Evolutionary conservation across 2,329 filamentous ascomycete genomes (phyloP).

Genomic region (Diaporthe citriasiana): DNA sequence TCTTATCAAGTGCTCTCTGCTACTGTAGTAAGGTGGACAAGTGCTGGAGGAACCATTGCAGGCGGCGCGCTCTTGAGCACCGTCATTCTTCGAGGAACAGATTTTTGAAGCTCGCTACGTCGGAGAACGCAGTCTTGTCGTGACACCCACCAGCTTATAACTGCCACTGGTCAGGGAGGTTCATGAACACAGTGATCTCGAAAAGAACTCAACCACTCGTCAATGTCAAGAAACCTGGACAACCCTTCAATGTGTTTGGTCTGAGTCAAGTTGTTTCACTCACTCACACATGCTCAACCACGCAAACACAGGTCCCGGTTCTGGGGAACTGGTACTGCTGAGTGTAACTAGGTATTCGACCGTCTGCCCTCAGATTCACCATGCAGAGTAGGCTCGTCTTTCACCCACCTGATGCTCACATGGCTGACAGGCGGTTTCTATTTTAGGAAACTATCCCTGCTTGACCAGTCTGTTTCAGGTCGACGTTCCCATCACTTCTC

Average conservation of each 20-base stretch:
- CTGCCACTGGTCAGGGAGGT: background rate
- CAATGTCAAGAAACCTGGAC: background rate
- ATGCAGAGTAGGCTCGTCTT: background rate
- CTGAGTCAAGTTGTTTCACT: constrained; percentile 24
- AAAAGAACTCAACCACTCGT: too few relatives aligned
- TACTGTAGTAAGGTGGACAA: background rate
- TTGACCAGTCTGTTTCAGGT: constrained; percentile 32
- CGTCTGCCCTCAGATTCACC: background rate
- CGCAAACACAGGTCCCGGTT: background rate
- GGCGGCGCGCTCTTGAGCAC: background rate
- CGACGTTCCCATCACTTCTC: constrained; percentile 11
- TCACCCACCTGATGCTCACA: constrained; percentile 3
- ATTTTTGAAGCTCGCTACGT: background rate
- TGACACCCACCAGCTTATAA: background rate
- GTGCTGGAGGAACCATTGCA: background rate
- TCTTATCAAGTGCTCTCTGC: constrained; percentile 10
- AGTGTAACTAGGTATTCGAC: background rate
- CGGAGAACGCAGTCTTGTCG: background rate
- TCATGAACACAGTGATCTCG: background rate
- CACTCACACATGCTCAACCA: background rate
- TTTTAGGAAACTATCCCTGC: constrained; percentile 32
- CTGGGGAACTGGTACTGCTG: background rate
- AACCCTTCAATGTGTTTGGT: background rate
- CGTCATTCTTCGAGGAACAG: background rate
- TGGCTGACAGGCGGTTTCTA: constrained; percentile 36